phyloP scores from a whole-genome alignment of 352 stramenopile species.

The Lagenidium sp. region DNA sequence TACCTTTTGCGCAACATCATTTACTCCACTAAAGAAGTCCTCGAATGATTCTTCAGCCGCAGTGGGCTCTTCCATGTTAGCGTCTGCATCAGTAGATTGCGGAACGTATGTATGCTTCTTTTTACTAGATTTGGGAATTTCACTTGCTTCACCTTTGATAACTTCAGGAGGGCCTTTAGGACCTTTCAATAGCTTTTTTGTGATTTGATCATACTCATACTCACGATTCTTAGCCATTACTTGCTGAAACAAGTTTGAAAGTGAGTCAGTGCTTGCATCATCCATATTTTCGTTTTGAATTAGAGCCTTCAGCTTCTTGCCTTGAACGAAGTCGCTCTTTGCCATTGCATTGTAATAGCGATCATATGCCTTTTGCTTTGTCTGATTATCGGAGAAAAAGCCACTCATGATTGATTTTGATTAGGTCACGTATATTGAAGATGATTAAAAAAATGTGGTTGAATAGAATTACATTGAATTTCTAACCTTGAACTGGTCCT shows the following conservation, averaged over 20 bases:
- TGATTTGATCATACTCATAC: conserved; percentile 8
- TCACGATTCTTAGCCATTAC: conserved; percentile 6
- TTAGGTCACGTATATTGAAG: conserved; percentile 13
- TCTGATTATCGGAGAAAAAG: conserved; percentile 15
- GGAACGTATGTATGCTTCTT: conserved; percentile 8
- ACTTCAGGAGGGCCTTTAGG: conserved; percentile 7
- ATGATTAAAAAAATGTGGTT: conserved; percentile 9
- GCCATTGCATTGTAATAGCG: conserved; percentile 14
- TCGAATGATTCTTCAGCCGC: conserved; percentile 2
- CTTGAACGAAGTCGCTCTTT: conserved; percentile 12
- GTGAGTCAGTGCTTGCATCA: conserved; percentile 5
- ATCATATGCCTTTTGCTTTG: conserved; percentile 17
- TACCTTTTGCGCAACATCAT: conserved; percentile 9
- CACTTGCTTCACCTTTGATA: conserved; percentile 8
- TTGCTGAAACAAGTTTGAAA: conserved; percentile 8
- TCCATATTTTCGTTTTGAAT: conserved; percentile 7
- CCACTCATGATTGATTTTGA: conserved; percentile 10
- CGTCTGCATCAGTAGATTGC: conserved; percentile 5
- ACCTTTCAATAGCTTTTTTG: conserved; percentile 7
- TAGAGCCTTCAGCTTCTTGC: conserved; percentile 5
- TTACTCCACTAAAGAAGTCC: conserved; percentile 7
- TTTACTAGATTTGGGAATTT: conserved; percentile 11
- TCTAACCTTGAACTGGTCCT: conserved; percentile 11
- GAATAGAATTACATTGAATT: conserved; percentile 5
- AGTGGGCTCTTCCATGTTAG: conserved; percentile 5